phyloP scores from a whole-genome alignment of 192 early-diverging fungal species.

The Backusella luteola region DNA sequence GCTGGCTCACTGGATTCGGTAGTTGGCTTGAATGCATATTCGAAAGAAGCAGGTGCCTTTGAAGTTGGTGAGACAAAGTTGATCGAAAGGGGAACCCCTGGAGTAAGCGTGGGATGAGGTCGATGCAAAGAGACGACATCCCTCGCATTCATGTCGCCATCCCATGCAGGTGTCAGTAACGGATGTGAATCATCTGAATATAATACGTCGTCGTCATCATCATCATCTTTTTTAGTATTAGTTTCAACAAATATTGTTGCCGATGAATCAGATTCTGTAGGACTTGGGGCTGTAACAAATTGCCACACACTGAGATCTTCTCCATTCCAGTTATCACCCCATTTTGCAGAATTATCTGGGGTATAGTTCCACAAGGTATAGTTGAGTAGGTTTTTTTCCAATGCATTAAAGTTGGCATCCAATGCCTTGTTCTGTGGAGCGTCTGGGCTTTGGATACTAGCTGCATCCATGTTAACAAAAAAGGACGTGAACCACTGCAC shows the following conservation, averaged over 20 bases:
- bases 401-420: slow-evolving; percentile 50
- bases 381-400: slow-evolving; percentile 46
- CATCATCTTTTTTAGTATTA: not conserved
- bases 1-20: slow-evolving; percentile 13
- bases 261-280: not conserved
- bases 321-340: slow-evolving; percentile 57
- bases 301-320: slow-evolving; percentile 52
- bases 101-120: slow-evolving; percentile 17
- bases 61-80: slow-evolving; percentile 12
- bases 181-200: not conserved
- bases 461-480: not conserved
- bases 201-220: not conserved
- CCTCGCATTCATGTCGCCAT: slow-evolving; percentile 16
- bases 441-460: slow-evolving; percentile 19
- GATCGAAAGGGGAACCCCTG: slow-evolving; percentile 22
- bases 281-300: not conserved
- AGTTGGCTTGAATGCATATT: not conserved
- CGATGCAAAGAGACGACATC: slow-evolving; percentile 28
- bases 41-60: slow-evolving; percentile 13
- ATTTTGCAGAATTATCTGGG: slow-evolving; percentile 46
- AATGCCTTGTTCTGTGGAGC: slow-evolving; percentile 53
- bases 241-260: not conserved
- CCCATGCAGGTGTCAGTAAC: not conserved
- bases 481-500: slow-evolving; percentile 1
- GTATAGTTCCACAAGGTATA: slow-evolving; percentile 57